Evolutionary conservation across 1,139 yeast species (phyloP).

Genomic region (Debaryomyces robertsiae): DNA sequence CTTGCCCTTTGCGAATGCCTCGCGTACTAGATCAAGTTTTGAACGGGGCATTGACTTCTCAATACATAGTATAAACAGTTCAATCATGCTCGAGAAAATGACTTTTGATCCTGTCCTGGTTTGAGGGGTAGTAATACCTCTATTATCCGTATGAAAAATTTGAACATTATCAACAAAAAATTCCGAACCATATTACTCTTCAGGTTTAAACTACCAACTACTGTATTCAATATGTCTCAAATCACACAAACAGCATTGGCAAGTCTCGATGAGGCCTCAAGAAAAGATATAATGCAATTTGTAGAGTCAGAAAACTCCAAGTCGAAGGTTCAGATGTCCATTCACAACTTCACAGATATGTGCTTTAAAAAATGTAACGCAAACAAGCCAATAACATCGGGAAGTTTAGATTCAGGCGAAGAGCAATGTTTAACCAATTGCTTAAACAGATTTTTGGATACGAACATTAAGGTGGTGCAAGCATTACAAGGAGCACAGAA

Average conservation of each 20-base stretch:
- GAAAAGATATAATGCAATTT: conserved; percentile 74
- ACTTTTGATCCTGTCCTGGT: background rate
- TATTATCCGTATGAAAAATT: conserved; percentile 7
- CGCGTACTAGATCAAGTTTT: conserved; percentile 10
- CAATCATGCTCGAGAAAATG: too few relatives aligned
- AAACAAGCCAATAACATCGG: conserved; percentile 48
- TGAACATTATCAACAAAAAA: background rate
- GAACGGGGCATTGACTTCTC: conserved; percentile 5
- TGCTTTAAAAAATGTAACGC: conserved; percentile 87
- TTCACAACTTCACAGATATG: conserved; percentile 84
- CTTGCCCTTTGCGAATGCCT: conserved; percentile 1
- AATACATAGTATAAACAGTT: too few relatives aligned
- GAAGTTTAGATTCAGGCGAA: conserved; percentile 58
- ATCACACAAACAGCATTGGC: conserved; percentile 62
- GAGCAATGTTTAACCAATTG: conserved; percentile 79
- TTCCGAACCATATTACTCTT: background rate
- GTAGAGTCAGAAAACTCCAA: conserved; percentile 83
- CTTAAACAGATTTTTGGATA: conserved; percentile 82
- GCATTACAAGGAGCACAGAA: conserved; percentile 40
- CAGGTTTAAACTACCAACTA: too few relatives aligned
- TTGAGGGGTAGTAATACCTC: conserved; percentile 4
- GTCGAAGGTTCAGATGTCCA: conserved; percentile 83
- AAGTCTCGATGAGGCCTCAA: conserved; percentile 67
- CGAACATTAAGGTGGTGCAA: conserved; percentile 82
- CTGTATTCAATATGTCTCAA: too few relatives aligned